These are phyloP conservation scores for Tuber magnatum DNA, from an alignment of 495 filamentous ascomycete species.

Conservation along the genomic window DNA sequence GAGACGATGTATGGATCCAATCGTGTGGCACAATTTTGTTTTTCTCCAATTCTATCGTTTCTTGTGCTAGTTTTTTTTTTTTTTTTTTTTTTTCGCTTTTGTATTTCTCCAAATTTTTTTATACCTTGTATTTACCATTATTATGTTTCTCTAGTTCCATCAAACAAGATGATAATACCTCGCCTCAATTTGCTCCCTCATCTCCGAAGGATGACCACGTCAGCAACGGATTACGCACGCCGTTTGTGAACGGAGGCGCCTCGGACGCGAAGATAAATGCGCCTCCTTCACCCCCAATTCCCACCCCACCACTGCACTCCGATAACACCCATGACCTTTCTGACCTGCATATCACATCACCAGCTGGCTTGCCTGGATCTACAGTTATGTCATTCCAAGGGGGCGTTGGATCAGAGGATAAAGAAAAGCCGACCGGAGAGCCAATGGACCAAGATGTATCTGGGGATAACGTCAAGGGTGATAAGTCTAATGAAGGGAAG, in stretches of 20 bases:
- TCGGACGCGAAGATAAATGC: slow-evolving; percentile 38
- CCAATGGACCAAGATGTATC: background rate
- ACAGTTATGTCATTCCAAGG: slow-evolving; percentile 30
- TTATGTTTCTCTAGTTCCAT: slow-evolving; percentile 40
- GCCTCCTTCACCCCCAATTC: slow-evolving; percentile 40
- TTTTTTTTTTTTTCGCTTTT: slow-evolving; percentile 16
- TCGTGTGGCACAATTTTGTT: slow-evolving; percentile 15
- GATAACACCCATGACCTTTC: slow-evolving; percentile 39
- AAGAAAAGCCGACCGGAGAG: slow-evolving; percentile 6
- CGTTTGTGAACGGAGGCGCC: slow-evolving; percentile 40
- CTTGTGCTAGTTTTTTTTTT: slow-evolving; percentile 17
- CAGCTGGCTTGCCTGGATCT: slow-evolving; percentile 24
- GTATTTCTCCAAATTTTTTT: too few species aligned
- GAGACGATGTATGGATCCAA: slow-evolving; percentile 28
- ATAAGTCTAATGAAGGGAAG: slow-evolving; percentile 8
- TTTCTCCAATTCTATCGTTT: background rate
- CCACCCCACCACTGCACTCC: slow-evolving; percentile 40
- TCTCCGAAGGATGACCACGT: slow-evolving; percentile 32
- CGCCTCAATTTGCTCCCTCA: slow-evolving; percentile 37
- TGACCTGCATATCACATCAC: slow-evolving; percentile 40
- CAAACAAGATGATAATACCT: slow-evolving; percentile 42
- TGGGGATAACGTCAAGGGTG: slow-evolving; percentile 3
- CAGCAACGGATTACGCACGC: slow-evolving; percentile 27
- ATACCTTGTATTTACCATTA: slow-evolving; percentile 38
- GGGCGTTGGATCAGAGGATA: background rate